These are phyloP conservation scores for Aaosphaeria arxii DNA, from an alignment of 2,329 filamentous ascomycete species.

Conservation along the genomic window DNA sequence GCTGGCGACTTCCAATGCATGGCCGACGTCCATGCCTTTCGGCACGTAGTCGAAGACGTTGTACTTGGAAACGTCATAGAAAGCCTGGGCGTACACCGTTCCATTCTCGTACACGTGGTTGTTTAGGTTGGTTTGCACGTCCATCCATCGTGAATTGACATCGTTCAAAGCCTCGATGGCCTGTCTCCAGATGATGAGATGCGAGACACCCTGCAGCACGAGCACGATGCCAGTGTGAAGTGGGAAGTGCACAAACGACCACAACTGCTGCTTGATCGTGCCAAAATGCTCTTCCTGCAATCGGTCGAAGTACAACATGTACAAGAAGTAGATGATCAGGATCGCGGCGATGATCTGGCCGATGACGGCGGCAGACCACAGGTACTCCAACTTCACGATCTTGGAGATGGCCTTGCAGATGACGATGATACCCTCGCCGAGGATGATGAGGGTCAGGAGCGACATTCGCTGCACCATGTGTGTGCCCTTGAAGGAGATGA, in stretches of 20 bases:
- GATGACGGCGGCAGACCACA: constrained; percentile 23
- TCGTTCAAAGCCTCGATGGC: constrained; percentile 17
- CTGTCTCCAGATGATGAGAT: constrained; percentile 32
- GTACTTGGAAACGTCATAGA: constrained; percentile 11
- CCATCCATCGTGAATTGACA: constrained; percentile 4
- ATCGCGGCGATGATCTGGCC: constrained; percentile 31
- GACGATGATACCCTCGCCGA: constrained; percentile 39
- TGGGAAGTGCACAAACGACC: constrained; percentile 30
- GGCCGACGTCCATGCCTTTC: constrained; percentile 19
- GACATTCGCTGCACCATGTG: constrained; percentile 38
- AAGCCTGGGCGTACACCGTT: constrained; percentile 3
- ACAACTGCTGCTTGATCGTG: constrained; percentile 31
- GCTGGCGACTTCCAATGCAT: constrained; percentile 10
- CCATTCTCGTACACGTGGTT: constrained; percentile 3
- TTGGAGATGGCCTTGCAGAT: constrained; percentile 32
- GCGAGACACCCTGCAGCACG: constrained; percentile 28
- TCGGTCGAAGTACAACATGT: constrained; percentile 35
- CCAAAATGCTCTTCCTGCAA: constrained; percentile 29
- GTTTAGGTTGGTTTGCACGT: constrained; percentile 1
- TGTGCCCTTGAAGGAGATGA: constrained; percentile 38
- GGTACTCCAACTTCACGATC: constrained; percentile 31
- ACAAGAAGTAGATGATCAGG: constrained; percentile 34
- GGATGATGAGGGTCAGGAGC: constrained; percentile 38
- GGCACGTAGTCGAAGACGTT: constrained; percentile 21
- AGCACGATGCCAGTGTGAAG: constrained; percentile 26